Evolutionary conservation across 306 rosid genomes (phyloP).

Genomic region (Vigna unguiculata): DNA sequence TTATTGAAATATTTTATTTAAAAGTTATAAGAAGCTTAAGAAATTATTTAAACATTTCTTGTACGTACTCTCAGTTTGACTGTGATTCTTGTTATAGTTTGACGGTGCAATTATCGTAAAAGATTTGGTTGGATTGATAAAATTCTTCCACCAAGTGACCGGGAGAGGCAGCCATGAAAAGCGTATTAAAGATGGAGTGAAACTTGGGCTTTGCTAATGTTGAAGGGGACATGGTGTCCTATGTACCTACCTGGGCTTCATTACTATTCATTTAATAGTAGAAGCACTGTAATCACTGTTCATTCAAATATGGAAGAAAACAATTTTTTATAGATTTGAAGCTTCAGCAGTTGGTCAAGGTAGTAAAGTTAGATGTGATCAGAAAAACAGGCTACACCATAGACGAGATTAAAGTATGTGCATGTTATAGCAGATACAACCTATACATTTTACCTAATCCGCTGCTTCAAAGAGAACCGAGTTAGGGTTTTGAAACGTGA

Average conservation of each 20-base stretch:
- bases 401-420: slow-evolving; percentile 15
- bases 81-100: not conserved
- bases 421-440: slow-evolving; percentile 32
- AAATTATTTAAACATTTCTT: no score
- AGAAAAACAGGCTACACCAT: slow-evolving; percentile 39
- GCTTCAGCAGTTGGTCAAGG: slow-evolving; percentile 3
- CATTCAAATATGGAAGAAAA: not conserved
- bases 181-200: slow-evolving; percentile 33
- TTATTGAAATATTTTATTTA: no score
- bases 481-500: no score
- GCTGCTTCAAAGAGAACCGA: not conserved
- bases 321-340: not conserved
- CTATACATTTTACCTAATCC: slow-evolving; percentile 32
- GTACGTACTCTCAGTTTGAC: not conserved
- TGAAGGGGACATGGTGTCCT: slow-evolving; percentile 36
- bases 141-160: not conserved
- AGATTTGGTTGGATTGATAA: not conserved
- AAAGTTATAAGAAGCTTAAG: no score
- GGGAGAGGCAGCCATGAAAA: not conserved
- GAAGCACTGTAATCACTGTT: not conserved
- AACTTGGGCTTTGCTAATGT: slow-evolving; percentile 40
- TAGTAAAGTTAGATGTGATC: slow-evolving; percentile 39
- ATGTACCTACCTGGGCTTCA: slow-evolving; percentile 25
- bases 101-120: slow-evolving; percentile 5
- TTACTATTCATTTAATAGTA: not conserved